Conservation (phyloP, 257 asterid genomes). For the Solanum acaule region DNA sequence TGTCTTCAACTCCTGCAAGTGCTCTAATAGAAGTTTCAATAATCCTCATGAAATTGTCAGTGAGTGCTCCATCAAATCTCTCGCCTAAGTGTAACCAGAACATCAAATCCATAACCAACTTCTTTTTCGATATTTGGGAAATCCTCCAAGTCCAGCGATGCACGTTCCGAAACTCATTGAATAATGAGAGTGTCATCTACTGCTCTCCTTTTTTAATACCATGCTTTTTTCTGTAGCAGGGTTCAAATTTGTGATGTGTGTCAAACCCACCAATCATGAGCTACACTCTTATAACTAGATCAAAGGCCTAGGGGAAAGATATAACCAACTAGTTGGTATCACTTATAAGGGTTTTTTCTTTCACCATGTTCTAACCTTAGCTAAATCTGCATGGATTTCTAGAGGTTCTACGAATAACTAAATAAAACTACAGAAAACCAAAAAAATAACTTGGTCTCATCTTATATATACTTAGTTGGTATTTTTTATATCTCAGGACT, state of each 20-base stretch:
- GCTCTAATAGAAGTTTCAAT: constrained; percentile 17
- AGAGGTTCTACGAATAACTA: not conserved
- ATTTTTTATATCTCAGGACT: not conserved
- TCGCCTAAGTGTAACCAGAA: not conserved
- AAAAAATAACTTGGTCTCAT: not conserved
- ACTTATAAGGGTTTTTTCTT: not conserved
- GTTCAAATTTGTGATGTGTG: not conserved
- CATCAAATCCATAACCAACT: not conserved
- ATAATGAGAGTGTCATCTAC: not conserved
- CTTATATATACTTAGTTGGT: not conserved
- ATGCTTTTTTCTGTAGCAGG: not conserved
- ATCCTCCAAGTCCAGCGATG: not conserved
- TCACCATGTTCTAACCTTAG: not conserved
- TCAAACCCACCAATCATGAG: not conserved
- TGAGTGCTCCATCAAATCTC: constrained; percentile 6
- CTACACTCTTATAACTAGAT: not conserved
- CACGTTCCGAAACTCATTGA: not conserved
- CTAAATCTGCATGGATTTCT: not conserved
- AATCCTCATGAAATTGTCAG: constrained; percentile 10
- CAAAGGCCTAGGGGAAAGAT: not conserved
- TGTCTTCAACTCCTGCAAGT: constrained; percentile 19
- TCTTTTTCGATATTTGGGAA: not conserved
- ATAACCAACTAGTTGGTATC: not conserved
- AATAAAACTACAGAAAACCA: not conserved
- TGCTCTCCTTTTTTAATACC: not conserved